Conservation (phyloP, 805 yeast species). For the Grigorovia transvaalensis region DNA sequence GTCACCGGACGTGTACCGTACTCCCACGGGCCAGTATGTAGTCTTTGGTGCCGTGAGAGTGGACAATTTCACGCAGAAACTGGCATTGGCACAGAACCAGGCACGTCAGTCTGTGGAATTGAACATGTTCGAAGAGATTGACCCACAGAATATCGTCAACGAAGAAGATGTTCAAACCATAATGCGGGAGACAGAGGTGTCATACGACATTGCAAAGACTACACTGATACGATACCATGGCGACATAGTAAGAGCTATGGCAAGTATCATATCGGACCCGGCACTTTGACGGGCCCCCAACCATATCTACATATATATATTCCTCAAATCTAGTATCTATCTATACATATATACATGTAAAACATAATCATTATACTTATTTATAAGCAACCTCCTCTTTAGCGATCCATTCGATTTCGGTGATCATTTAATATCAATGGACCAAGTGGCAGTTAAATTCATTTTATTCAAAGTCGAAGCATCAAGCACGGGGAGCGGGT, state of each 20-base stretch:
- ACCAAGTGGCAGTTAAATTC: slow-evolving; percentile 23
- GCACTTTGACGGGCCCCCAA: neutral
- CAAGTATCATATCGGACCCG: slow-evolving; percentile 39
- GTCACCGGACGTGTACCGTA: slow-evolving; percentile 85
- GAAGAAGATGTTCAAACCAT: slow-evolving; percentile 77
- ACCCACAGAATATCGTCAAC: slow-evolving; percentile 44
- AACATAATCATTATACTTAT: too few species aligned
- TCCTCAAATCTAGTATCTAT: neutral
- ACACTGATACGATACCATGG: slow-evolving; percentile 80
- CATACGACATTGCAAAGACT: slow-evolving; percentile 81
- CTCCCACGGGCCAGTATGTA: slow-evolving; percentile 59
- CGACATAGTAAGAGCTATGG: slow-evolving; percentile 89
- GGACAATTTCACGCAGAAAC: slow-evolving; percentile 82
- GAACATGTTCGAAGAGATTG: slow-evolving; percentile 10
- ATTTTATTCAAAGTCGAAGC: slow-evolving; percentile 5
- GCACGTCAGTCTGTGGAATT: slow-evolving; percentile 38
- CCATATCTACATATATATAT: too few species aligned
- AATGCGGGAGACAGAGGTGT: slow-evolving; percentile 78
- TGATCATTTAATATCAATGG: slow-evolving; percentile 6
- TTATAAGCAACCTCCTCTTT: too few species aligned
- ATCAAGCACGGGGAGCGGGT: slow-evolving; percentile 68
- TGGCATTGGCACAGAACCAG: slow-evolving; percentile 65
- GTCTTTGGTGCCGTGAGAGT: slow-evolving; percentile 72
- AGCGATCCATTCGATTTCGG: too few species aligned
- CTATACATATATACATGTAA: neutral